Percentiles rank a stretch among this genome's conserved stretches.
Evolutionary conservation across 2,329 filamentous ascomycete species (phyloP).

Genomic region (Ophiostoma australiae): DNA sequence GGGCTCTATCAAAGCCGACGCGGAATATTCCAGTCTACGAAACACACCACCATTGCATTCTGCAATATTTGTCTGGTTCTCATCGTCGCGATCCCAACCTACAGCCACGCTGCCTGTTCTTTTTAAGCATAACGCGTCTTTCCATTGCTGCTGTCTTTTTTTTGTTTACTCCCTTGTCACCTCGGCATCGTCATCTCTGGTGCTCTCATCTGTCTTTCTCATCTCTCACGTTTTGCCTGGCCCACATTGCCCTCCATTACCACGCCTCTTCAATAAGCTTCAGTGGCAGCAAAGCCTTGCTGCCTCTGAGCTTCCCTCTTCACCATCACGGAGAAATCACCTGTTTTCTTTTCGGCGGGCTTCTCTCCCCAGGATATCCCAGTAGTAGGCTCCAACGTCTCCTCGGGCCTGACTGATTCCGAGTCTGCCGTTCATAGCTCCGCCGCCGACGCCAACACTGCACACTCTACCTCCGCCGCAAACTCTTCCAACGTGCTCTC

Average conservation of each 20-base stretch:
- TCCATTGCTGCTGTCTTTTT: neutral
- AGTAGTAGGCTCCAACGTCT: slow-evolving; percentile 18
- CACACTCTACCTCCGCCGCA: slow-evolving; percentile 5
- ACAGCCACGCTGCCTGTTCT: neutral
- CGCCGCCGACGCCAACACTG: neutral
- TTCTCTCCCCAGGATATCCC: slow-evolving; percentile 18
- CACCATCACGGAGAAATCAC: slow-evolving; percentile 25
- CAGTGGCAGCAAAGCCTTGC: slow-evolving; percentile 25
- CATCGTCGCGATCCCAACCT: neutral
- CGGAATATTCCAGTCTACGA: neutral
- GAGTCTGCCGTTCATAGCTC: slow-evolving; percentile 6
- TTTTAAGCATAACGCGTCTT: slow-evolving; percentile 5
- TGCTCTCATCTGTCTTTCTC: neutral
- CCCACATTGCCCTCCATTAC: neutral
- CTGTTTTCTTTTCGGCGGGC: slow-evolving; percentile 23
- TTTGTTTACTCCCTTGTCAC: neutral
- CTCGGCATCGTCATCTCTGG: neutral
- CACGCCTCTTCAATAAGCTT: slow-evolving; percentile 18
- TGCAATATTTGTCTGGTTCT: neutral
- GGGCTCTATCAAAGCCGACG: neutral
- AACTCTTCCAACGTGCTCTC: slow-evolving; percentile 18
- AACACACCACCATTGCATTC: neutral
- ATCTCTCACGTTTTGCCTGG: neutral
- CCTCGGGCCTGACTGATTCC: slow-evolving; percentile 13
- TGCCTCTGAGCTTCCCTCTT: slow-evolving; percentile 20